phyloP scores from a whole-genome alignment of 352 stramenopile genomes.

The Globisporangium rhizosaccharum region DNA sequence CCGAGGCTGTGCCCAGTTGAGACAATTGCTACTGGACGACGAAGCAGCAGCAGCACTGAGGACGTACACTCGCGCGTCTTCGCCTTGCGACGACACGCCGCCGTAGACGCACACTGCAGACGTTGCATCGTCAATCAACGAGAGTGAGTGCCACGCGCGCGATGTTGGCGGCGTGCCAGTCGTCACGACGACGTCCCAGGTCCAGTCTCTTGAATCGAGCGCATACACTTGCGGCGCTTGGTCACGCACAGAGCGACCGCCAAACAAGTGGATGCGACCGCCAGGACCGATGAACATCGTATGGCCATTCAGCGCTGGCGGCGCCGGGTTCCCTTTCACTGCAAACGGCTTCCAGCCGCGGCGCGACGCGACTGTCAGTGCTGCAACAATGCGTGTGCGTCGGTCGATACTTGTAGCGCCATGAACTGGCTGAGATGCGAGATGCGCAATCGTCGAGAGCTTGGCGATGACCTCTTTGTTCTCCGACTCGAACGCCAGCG shows the following conservation, averaged over 20 bases:
- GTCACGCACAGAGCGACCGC: conserved; percentile 54
- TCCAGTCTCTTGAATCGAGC: conserved; percentile 36
- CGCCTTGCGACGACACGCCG: conserved; percentile 48
- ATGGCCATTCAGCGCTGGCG: conserved; percentile 58
- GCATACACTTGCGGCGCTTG: conserved; percentile 47
- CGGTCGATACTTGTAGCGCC: not conserved
- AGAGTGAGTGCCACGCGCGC: conserved; percentile 55
- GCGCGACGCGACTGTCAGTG: conserved; percentile 25
- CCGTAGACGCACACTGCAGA: conserved; percentile 43
- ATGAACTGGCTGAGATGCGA: not conserved
- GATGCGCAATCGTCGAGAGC: conserved; percentile 23
- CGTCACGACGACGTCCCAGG: conserved; percentile 38
- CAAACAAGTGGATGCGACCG: conserved; percentile 35
- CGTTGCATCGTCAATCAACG: conserved; percentile 14
- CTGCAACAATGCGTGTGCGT: conserved; percentile 22
- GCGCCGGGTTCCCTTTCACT: conserved; percentile 63
- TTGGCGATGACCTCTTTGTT: conserved; percentile 51
- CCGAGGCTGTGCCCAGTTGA: conserved; percentile 22
- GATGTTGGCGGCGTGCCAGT: conserved; percentile 25
- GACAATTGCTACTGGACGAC: conserved; percentile 3
- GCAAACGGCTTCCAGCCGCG: conserved; percentile 36
- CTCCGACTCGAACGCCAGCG: conserved; percentile 35
- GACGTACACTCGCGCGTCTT: conserved; percentile 44
- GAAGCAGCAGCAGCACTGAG: conserved; percentile 7
- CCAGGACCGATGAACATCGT: conserved; percentile 32